These are phyloP conservation scores for Neofusicoccum sp. DNA, from an alignment of 2,329 filamentous ascomycete species.

Conservation along the genomic window DNA sequence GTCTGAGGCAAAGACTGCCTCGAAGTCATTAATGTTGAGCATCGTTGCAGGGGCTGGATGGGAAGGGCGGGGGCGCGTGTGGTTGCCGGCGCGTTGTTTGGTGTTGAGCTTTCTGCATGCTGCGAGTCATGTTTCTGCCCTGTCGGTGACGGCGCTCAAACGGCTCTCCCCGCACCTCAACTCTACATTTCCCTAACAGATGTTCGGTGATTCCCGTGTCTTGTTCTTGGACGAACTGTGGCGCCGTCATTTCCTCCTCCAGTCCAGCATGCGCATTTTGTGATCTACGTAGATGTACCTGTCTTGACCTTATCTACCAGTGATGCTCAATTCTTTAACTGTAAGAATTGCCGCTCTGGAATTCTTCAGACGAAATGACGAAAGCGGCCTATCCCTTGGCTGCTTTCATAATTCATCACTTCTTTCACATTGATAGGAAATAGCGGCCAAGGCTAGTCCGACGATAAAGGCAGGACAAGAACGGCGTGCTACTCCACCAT, in stretches of 20 bases:
- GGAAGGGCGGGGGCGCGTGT: constrained; percentile 22
- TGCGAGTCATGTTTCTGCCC: constrained; percentile 13
- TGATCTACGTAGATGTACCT: too few species aligned
- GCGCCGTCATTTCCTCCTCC: too few species aligned
- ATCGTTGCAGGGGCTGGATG: constrained; percentile 38
- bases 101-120: constrained; percentile 11
- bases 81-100: constrained; percentile 7
- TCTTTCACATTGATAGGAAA: background rate
- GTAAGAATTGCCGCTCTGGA: background rate
- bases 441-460: background rate
- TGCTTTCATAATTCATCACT: background rate
- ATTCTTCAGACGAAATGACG: background rate
- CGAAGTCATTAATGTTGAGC: constrained; percentile 66
- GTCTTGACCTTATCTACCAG: too few species aligned
- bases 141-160: background rate
- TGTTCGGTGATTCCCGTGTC: background rate
- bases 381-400: background rate
- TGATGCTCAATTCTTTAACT: background rate
- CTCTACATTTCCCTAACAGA: background rate
- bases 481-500: too few species aligned
- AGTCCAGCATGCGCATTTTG: too few species aligned
- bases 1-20: constrained; percentile 59
- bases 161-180: background rate
- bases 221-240: too few species aligned
- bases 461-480: too few species aligned